phyloP scores from a whole-genome alignment of 352 stramenopile genomes.

The Phytophthora aleatoria region DNA sequence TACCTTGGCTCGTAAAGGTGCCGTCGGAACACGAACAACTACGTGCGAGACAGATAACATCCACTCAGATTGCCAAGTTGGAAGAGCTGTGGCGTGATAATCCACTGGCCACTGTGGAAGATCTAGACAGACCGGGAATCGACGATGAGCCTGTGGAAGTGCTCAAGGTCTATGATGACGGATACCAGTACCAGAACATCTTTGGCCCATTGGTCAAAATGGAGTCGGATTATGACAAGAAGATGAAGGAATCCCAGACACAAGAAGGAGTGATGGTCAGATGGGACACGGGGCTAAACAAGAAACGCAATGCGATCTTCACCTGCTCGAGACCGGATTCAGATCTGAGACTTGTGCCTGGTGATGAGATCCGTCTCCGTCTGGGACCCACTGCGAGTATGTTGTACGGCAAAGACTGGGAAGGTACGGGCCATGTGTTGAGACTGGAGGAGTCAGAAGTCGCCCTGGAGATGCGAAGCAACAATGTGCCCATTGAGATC shows the following conservation, averaged over 20 bases:
- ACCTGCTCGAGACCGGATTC: slow-evolving; percentile 89
- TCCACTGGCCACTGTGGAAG: slow-evolving; percentile 94
- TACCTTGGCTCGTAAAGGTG: slow-evolving; percentile 97
- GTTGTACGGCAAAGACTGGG: slow-evolving; percentile 91
- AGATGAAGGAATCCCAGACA: slow-evolving; percentile 98
- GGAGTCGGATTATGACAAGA: slow-evolving; percentile 99
- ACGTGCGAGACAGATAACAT: slow-evolving; percentile 94
- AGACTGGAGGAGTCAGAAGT: slow-evolving; percentile 86
- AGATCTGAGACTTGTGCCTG: slow-evolving; percentile 92
- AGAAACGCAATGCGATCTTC: slow-evolving; percentile 97
- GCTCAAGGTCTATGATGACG: slow-evolving; percentile 96
- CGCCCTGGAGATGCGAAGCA: slow-evolving; percentile 85
- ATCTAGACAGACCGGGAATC: slow-evolving; percentile 94
- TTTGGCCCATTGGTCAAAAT: slow-evolving; percentile 99
- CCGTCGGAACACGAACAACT: slow-evolving; percentile 92
- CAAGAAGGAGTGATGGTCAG: slow-evolving; percentile 93
- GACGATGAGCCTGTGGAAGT: slow-evolving; percentile 90
- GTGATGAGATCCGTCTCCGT: slow-evolving; percentile 97
- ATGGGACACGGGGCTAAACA: slow-evolving; percentile 97
- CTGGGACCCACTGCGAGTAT: slow-evolving; percentile 84
- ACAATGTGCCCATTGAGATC: slow-evolving; percentile 91
- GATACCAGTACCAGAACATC: slow-evolving; percentile 99
- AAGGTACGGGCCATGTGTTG: slow-evolving; percentile 95
- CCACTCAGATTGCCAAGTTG: slow-evolving; percentile 88
- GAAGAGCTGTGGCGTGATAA: slow-evolving; percentile 97